phyloP scores from a whole-genome alignment of 2,329 filamentous ascomycete genomes.

The Colletotrichum abscissum region DNA sequence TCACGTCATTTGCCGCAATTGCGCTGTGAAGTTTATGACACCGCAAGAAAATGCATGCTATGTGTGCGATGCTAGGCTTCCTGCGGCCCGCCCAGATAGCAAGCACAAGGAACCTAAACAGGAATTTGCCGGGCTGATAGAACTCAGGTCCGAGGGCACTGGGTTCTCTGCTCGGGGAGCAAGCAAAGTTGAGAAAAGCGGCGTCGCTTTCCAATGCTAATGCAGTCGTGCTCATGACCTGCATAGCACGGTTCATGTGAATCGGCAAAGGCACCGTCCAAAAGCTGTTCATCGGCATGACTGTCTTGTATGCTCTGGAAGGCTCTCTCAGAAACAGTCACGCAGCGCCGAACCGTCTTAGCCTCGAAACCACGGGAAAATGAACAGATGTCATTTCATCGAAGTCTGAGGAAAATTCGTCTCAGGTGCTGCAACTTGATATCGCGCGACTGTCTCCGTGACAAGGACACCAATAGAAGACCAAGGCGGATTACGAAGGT shows the following conservation, averaged over 20 bases:
- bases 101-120: conserved; percentile 55
- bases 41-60: conserved; percentile 75
- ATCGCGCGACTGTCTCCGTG: conserved; percentile 1
- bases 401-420: conserved; percentile 1
- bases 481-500: conserved; percentile 78
- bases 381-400: neutral
- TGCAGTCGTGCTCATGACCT: neutral
- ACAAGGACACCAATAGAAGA: conserved; percentile 56
- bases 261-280: neutral
- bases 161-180: conserved; percentile 91
- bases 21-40: conserved; percentile 83
- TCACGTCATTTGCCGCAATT: conserved; percentile 89
- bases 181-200: conserved; percentile 82
- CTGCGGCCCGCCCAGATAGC: conserved; percentile 56
- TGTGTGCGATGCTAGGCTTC: conserved; percentile 87
- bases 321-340: neutral
- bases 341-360: neutral
- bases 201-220: conserved; percentile 86
- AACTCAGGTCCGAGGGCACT: conserved; percentile 87
- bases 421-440: conserved; percentile 35
- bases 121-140: conserved; percentile 79
- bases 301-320: neutral
- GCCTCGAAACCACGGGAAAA: neutral
- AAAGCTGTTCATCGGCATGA: neutral
- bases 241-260: neutral